Evolutionary conservation across 2,329 filamentous ascomycete genomes (phyloP).

Genomic region (Sporothrix schenckii): DNA sequence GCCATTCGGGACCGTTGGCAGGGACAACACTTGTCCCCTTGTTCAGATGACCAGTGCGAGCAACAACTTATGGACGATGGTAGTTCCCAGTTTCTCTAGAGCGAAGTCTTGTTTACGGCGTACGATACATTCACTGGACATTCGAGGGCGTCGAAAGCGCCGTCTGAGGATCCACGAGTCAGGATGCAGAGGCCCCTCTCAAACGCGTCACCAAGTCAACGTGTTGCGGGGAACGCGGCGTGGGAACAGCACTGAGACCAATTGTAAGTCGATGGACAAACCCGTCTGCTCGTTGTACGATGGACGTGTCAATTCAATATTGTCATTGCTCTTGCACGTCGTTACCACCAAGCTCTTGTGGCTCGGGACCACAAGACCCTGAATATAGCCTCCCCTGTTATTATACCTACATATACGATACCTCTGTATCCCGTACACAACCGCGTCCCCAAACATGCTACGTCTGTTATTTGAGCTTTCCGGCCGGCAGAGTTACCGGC

Average conservation of each 20-base stretch:
- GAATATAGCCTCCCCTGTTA: slow-evolving; percentile 9
- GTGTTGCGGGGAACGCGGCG: slow-evolving; percentile 22
- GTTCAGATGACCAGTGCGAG: slow-evolving; percentile 16
- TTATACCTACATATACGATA: background rate
- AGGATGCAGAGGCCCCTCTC: background rate
- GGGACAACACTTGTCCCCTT: slow-evolving; percentile 10
- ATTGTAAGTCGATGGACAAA: no score
- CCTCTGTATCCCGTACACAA: background rate
- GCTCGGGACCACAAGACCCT: background rate
- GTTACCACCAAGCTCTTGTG: background rate
- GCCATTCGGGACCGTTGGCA: background rate
- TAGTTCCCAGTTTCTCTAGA: slow-evolving; percentile 10
- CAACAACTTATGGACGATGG: background rate
- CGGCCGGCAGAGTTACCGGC: background rate
- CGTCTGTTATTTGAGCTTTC: background rate
- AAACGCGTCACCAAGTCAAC: slow-evolving; percentile 33
- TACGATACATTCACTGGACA: background rate
- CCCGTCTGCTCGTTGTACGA: no score
- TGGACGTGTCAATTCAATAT: background rate
- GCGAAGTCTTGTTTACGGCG: slow-evolving; percentile 30
- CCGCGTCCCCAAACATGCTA: slow-evolving; percentile 16
- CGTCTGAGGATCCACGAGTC: slow-evolving; percentile 10
- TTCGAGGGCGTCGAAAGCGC: slow-evolving; percentile 7
- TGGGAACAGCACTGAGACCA: background rate
- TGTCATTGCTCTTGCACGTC: background rate